These are phyloP conservation scores for Phyllosticta paracitricarpa DNA, from an alignment of 2,329 filamentous ascomycete species.

Conservation along the genomic window DNA sequence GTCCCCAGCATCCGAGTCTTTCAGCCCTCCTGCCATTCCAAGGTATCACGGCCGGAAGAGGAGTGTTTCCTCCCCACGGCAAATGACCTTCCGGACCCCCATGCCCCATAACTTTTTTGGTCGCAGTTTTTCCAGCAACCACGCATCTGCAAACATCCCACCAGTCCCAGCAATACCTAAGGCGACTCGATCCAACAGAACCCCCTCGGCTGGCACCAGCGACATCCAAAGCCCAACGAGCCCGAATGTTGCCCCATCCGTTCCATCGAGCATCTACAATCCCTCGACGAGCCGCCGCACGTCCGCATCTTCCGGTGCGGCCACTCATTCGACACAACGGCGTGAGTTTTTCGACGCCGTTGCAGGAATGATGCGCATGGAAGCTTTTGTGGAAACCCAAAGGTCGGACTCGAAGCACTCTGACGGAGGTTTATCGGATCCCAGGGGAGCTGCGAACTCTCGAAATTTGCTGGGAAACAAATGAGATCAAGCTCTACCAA, in stretches of 20 bases:
- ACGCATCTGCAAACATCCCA: conserved; percentile 26
- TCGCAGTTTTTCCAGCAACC: conserved; percentile 60
- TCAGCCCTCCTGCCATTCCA: conserved; percentile 62
- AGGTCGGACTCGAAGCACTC: neutral
- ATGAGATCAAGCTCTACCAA: neutral
- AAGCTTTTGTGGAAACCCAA: conserved; percentile 68
- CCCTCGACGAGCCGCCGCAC: conserved; percentile 37
- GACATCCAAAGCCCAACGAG: conserved; percentile 1
- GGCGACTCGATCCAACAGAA: neutral
- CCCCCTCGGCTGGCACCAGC: conserved; percentile 2
- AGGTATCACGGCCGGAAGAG: conserved; percentile 39
- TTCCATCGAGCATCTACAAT: conserved; percentile 41
- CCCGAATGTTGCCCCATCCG: conserved; percentile 43
- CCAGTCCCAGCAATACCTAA: conserved; percentile 2
- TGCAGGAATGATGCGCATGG: conserved; percentile 86
- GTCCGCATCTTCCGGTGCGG: conserved; percentile 7
- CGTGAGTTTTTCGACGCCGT: conserved; percentile 65
- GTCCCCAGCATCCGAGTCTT: conserved; percentile 28
- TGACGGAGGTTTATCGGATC: neutral
- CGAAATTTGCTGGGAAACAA: neutral
- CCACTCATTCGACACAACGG: conserved; percentile 5
- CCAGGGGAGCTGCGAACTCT: neutral
- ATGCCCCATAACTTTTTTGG: conserved; percentile 46
- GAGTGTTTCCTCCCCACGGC: conserved; percentile 13
- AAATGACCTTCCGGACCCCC: conserved; percentile 20